Percentiles rank a stretch among this genome's conserved stretches.
Conservation (phyloP, 2,329 filamentous ascomycete genomes). For the Exophiala mesophila region DNA sequence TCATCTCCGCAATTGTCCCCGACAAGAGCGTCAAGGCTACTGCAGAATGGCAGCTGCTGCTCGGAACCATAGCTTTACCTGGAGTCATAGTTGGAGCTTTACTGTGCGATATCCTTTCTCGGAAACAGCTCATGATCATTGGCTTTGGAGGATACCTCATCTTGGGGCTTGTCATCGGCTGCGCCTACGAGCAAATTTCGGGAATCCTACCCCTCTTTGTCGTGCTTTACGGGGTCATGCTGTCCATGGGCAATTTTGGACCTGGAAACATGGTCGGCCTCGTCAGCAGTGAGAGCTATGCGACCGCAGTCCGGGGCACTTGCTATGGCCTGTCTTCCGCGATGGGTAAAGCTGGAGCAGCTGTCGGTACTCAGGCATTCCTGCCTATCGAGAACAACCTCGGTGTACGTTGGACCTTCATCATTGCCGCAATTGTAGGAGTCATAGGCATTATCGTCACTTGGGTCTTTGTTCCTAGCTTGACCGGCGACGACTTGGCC, state of each 20-base stretch:
- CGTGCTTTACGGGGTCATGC: conserved; percentile 49
- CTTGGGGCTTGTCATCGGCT: conserved; percentile 51
- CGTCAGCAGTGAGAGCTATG: conserved; percentile 45
- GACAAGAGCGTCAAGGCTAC: conserved; percentile 36
- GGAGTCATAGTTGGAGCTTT: conserved; percentile 46
- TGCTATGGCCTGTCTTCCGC: conserved; percentile 47
- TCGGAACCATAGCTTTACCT: conserved; percentile 50
- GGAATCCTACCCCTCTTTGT: conserved; percentile 48
- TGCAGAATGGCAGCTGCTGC: conserved; percentile 44
- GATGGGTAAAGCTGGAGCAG: conserved; percentile 47
- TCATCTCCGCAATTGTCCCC: conserved; percentile 42
- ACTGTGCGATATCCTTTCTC: conserved; percentile 47
- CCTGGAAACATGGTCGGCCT: conserved; percentile 42
- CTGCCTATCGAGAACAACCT: no score
- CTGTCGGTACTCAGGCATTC: conserved; percentile 49
- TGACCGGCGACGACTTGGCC: conserved; percentile 43
- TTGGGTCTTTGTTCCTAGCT: conserved; percentile 44
- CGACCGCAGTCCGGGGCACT: conserved; percentile 47
- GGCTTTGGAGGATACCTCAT: conserved; percentile 44
- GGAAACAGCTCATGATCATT: conserved; percentile 48
- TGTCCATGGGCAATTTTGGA: conserved; percentile 48
- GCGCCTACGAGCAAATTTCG: conserved; percentile 43
- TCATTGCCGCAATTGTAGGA: conserved; percentile 49
- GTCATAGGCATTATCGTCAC: conserved; percentile 46
- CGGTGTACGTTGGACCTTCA: no score